phyloP scores from a whole-genome alignment of 192 early-diverging fungal species.

The Rhizoclosmatium globosum region DNA sequence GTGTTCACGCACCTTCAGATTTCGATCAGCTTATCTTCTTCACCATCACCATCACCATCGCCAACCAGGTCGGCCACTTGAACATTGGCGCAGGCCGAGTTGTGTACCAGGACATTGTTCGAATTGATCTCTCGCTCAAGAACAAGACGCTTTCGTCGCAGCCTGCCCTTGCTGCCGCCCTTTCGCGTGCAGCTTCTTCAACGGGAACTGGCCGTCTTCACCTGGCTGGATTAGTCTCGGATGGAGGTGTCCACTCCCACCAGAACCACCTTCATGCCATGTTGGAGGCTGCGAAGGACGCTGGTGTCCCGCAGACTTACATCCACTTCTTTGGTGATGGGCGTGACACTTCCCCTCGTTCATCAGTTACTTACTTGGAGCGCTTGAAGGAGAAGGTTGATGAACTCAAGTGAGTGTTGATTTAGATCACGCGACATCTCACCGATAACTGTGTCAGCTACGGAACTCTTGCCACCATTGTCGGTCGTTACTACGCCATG shows the following conservation, averaged over 20 bases:
- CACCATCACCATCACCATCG: background rate
- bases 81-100: conserved; percentile 99
- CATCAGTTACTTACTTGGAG: conserved; percentile 74
- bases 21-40: background rate
- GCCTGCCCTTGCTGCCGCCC: conserved; percentile 78
- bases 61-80: conserved; percentile 84
- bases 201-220: conserved; percentile 88
- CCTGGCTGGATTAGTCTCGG: conserved; percentile 90
- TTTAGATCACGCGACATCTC: background rate
- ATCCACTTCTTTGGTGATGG: conserved; percentile 99
- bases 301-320: conserved; percentile 83
- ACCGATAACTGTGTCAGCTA: conserved; percentile 56
- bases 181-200: conserved; percentile 80
- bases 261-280: conserved; percentile 89
- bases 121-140: conserved; percentile 92
- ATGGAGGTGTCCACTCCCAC: conserved; percentile 98
- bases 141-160: conserved; percentile 82
- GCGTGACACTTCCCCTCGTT: conserved; percentile 94
- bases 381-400: conserved; percentile 72
- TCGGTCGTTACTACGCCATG: conserved; percentile 99
- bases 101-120: conserved; percentile 99
- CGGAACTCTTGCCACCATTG: conserved; percentile 90
- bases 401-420: conserved; percentile 1
- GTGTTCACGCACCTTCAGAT: background rate
- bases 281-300: conserved; percentile 84